Conservation (phyloP, 441 rosid genomes). For the Adansonia rubrostipa region DNA sequence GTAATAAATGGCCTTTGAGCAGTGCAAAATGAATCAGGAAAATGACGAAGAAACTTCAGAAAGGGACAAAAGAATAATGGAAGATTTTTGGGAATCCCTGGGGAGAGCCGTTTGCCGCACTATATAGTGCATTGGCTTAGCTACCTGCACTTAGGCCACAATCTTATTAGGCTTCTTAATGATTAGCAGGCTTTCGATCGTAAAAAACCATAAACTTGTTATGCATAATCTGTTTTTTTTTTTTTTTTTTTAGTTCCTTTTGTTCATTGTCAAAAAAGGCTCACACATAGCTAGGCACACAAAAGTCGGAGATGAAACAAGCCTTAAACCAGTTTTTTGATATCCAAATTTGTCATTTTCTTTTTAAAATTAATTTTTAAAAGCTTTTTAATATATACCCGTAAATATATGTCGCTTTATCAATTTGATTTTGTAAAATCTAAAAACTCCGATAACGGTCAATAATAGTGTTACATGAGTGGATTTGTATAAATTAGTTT, state of each 20-base stretch:
- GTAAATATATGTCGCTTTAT: no score
- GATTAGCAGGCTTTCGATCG: neutral
- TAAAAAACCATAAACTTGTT: neutral
- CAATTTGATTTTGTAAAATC: no score
- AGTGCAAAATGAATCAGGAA: neutral
- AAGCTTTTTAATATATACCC: no score
- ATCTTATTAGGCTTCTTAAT: neutral
- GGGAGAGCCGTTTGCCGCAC: neutral
- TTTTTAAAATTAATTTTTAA: no score
- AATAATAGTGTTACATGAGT: no score
- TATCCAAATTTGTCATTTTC: no score
- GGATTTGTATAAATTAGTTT: no score
- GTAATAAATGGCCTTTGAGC: neutral
- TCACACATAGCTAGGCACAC: neutral
- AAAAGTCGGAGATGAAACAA: neutral
- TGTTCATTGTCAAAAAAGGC: neutral
- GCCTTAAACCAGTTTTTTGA: neutral
- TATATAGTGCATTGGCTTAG: neutral
- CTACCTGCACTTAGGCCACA: neutral
- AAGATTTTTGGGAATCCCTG: neutral
- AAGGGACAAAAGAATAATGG: neutral
- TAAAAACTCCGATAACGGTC: no score
- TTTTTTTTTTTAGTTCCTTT: neutral
- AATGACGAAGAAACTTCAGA: neutral
- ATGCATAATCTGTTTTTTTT: neutral